Percentiles rank a stretch among this genome's conserved stretches.
These are phyloP conservation scores for Scheffersomyces lignosus DNA, from an alignment of 805 yeast genomes.

Conservation along the genomic window DNA sequence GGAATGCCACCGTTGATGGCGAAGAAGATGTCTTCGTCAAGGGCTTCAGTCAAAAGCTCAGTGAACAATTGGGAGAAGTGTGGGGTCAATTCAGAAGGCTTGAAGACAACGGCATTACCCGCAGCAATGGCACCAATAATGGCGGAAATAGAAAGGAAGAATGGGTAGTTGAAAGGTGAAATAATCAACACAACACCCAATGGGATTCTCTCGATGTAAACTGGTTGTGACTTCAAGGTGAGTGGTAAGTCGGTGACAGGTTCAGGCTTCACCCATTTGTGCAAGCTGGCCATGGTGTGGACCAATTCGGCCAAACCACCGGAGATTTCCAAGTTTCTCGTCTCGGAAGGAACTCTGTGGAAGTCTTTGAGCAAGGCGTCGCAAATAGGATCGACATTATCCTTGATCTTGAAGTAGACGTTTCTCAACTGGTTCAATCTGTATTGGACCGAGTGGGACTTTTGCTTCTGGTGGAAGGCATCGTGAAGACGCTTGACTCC, in stretches of 20 bases:
- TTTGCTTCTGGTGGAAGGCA: slow-evolving; percentile 45
- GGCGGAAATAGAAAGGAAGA: slow-evolving; percentile 62
- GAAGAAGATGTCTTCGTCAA: slow-evolving; percentile 56
- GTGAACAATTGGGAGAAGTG: slow-evolving; percentile 56
- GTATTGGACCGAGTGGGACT: slow-evolving; percentile 51
- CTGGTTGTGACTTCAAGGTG: slow-evolving; percentile 27
- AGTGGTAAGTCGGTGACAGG: slow-evolving; percentile 38
- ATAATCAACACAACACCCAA: slow-evolving; percentile 72
- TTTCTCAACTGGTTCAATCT: slow-evolving; percentile 66
- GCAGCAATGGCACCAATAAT: slow-evolving; percentile 79
- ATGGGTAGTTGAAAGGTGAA: slow-evolving; percentile 81
- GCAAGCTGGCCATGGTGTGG: slow-evolving; percentile 57
- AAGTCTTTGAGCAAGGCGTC: slow-evolving; percentile 68
- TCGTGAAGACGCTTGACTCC: slow-evolving; percentile 43
- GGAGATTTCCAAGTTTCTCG: slow-evolving; percentile 57
- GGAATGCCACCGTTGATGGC: slow-evolving; percentile 73
- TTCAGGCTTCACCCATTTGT: slow-evolving; percentile 60
- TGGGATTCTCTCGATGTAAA: slow-evolving; percentile 38
- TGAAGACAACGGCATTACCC: slow-evolving; percentile 78
- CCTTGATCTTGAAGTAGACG: slow-evolving; percentile 62
- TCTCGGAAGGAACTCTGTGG: slow-evolving; percentile 62
- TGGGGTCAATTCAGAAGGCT: slow-evolving; percentile 76
- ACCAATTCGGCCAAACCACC: slow-evolving; percentile 55
- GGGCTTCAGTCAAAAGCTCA: slow-evolving; percentile 50
- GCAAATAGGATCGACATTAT: slow-evolving; percentile 53